phyloP scores from a whole-genome alignment of 768 basidiomycete genomes.

The Boletus rubroflammeus region DNA sequence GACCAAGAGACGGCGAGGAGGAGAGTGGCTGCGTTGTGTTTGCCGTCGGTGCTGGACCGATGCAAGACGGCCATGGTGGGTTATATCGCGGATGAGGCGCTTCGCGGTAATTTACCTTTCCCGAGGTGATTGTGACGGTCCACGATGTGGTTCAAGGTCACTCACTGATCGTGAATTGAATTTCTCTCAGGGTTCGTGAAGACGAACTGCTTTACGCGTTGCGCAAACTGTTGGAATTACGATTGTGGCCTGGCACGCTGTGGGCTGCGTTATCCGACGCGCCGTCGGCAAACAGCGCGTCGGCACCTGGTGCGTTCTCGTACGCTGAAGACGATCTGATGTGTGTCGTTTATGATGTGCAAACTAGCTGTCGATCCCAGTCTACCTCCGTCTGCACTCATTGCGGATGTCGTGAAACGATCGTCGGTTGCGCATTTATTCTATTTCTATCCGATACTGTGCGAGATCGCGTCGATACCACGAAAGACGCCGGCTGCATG shows the following conservation, averaged over 20 bases:
- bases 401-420: constrained; percentile 69
- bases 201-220: constrained; percentile 87
- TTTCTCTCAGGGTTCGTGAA: constrained; percentile 61
- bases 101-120: constrained; percentile 88
- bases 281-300: constrained; percentile 50
- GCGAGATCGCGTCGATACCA: constrained; percentile 74
- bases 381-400: constrained; percentile 48
- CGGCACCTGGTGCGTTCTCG: constrained; percentile 50
- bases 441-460: constrained; percentile 77
- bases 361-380: constrained; percentile 40
- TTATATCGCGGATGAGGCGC: constrained; percentile 79
- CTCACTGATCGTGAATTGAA: background rate
- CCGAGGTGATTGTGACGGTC: constrained; percentile 53
- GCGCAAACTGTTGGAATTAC: constrained; percentile 66
- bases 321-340: background rate
- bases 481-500: constrained; percentile 66
- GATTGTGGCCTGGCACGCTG: constrained; percentile 71
- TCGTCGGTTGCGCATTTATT: constrained; percentile 83
- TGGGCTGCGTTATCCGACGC: constrained; percentile 73
- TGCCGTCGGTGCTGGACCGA: constrained; percentile 74
- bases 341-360: background rate
- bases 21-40: constrained; percentile 67
- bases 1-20: constrained; percentile 59
- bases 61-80: constrained; percentile 63
- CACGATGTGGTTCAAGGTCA: background rate